phyloP scores from a whole-genome alignment of 805 yeast species.

The Zygotorulaspora florentina region DNA sequence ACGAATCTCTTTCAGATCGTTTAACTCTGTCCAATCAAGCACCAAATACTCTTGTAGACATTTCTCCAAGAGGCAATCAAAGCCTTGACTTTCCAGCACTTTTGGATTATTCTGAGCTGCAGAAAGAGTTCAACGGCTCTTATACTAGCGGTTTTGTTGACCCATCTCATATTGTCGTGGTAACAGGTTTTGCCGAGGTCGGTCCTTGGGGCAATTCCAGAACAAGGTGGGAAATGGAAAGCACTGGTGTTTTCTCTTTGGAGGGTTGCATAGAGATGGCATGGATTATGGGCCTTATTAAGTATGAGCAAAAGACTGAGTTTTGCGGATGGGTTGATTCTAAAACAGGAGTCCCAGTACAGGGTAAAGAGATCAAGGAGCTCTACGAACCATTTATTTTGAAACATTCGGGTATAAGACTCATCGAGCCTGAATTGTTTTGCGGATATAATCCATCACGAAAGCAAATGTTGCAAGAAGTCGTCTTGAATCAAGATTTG shows the following conservation, averaged over 20 bases:
- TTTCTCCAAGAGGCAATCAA: conserved; percentile 78
- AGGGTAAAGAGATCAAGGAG: conserved; percentile 71
- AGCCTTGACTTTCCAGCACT: conserved; percentile 73
- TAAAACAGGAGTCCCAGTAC: conserved; percentile 70
- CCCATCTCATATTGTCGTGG: conserved; percentile 71
- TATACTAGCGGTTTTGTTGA: conserved; percentile 73
- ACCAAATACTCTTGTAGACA: conserved; percentile 12
- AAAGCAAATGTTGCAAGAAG: conserved; percentile 78
- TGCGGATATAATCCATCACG: conserved; percentile 74
- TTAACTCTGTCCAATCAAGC: neutral
- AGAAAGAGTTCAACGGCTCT: conserved; percentile 40
- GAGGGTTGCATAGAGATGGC: conserved; percentile 93
- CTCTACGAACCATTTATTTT: conserved; percentile 74
- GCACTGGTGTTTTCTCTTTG: conserved; percentile 72
- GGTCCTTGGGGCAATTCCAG: conserved; percentile 93
- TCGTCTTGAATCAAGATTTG: conserved; percentile 78
- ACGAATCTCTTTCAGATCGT: conserved; percentile 2
- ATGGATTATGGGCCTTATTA: conserved; percentile 88
- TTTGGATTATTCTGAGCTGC: conserved; percentile 56
- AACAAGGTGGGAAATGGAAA: conserved; percentile 94
- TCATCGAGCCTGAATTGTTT: conserved; percentile 81
- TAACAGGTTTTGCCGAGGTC: conserved; percentile 86
- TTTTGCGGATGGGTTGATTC: conserved; percentile 57
- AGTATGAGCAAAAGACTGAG: conserved; percentile 65
- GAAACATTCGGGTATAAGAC: conserved; percentile 78